A percentile compares a stretch with the other conserved stretches of the same genome.
phyloP scores from a whole-genome alignment of 768 basidiomycete genomes.

The Tricholoma sp. region DNA sequence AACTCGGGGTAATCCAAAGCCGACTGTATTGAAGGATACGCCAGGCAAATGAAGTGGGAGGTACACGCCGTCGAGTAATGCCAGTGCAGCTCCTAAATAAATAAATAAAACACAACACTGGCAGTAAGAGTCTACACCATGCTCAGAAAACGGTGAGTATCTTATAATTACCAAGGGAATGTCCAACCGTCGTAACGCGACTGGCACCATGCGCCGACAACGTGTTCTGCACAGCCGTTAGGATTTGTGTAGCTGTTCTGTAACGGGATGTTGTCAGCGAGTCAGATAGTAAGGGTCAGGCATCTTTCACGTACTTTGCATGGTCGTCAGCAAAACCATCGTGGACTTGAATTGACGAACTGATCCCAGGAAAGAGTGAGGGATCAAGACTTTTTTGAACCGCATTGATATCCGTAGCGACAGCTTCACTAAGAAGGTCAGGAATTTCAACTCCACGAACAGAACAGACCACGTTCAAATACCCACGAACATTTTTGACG shows the following conservation, averaged over 20 bases:
- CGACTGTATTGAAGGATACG: constrained; percentile 29
- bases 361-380: constrained; percentile 46
- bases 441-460: background rate
- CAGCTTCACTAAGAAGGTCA: constrained; percentile 1
- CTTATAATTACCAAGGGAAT: constrained; percentile 36
- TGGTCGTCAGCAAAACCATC: constrained; percentile 43
- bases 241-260: constrained; percentile 37
- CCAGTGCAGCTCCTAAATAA: constrained; percentile 46
- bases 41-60: constrained; percentile 45
- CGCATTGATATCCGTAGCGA: constrained; percentile 39
- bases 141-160: too few species aligned
- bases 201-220: constrained; percentile 30
- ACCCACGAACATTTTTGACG: constrained; percentile 25
- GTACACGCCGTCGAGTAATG: constrained; percentile 52
- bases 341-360: constrained; percentile 37
- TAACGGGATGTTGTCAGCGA: background rate
- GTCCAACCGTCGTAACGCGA: constrained; percentile 41
- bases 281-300: too few species aligned
- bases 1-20: constrained; percentile 41
- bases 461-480: background rate
- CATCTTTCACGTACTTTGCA: constrained; percentile 28
- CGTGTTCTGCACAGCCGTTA: constrained; percentile 34
- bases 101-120: constrained; percentile 5
- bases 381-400: constrained; percentile 28
- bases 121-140: background rate